Conservation (phyloP, 2,329 filamentous ascomycete species). For the Colletotrichum limetticola region DNA sequence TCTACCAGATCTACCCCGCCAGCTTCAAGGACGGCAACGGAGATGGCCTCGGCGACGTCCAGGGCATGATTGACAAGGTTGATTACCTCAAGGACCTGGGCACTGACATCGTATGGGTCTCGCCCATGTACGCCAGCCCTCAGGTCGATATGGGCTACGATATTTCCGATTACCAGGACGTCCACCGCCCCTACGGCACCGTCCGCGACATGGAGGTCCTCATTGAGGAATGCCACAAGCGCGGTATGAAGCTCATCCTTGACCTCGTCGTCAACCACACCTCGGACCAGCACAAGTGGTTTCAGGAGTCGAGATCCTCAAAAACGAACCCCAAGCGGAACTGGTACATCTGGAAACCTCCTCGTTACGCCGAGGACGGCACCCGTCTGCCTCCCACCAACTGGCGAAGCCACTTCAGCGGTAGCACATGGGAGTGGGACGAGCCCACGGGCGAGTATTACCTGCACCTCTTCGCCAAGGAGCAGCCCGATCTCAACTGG, state of each 20-base stretch:
- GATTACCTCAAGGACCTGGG: constrained; percentile 71
- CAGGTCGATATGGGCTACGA: constrained; percentile 79
- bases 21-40: constrained; percentile 68
- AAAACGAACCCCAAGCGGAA: constrained; percentile 72
- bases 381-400: constrained; percentile 79
- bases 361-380: constrained; percentile 64
- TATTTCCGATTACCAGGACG: constrained; percentile 73
- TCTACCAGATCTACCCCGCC: constrained; percentile 70
- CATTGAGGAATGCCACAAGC: constrained; percentile 67
- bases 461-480: constrained; percentile 77
- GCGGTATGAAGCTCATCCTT: constrained; percentile 77
- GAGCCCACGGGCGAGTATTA: constrained; percentile 80
- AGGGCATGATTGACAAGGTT: constrained; percentile 71
- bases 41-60: constrained; percentile 70
- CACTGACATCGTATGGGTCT: constrained; percentile 74
- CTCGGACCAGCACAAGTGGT: constrained; percentile 77
- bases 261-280: constrained; percentile 86
- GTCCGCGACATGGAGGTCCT: constrained; percentile 72
- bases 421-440: constrained; percentile 77
- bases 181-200: constrained; percentile 74
- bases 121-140: constrained; percentile 72
- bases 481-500: constrained; percentile 91
- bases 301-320: constrained; percentile 71
- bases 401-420: constrained; percentile 73
- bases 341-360: constrained; percentile 73